These are phyloP conservation scores for Claviceps monticola DNA, from an alignment of 2,329 filamentous ascomycete species.

Conservation along the genomic window DNA sequence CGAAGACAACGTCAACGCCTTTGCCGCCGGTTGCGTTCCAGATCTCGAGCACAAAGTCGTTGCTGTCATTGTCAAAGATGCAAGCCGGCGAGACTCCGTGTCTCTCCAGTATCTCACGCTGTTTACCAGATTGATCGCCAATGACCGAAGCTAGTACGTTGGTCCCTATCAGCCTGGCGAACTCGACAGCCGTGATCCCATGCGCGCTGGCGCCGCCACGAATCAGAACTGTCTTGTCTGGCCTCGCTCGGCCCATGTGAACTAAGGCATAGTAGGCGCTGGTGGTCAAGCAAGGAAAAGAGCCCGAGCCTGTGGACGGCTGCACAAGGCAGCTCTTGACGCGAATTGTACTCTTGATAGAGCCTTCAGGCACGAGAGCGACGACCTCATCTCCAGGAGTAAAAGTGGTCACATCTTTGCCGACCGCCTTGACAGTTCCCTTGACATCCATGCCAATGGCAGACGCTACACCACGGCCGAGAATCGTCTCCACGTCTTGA, in stretches of 20 bases:
- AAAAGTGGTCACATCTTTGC: constrained; percentile 19
- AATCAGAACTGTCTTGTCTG: constrained; percentile 25
- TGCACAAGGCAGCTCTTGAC: constrained; percentile 24
- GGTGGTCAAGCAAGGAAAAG: constrained; percentile 24
- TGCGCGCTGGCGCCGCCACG: constrained; percentile 29
- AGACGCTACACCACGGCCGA: constrained; percentile 18
- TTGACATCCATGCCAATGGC: constrained; percentile 27
- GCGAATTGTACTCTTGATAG: constrained; percentile 21
- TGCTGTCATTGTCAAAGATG: constrained; percentile 25
- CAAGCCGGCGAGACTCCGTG: constrained; percentile 20
- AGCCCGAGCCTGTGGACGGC: constrained; percentile 9
- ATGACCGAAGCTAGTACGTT: constrained; percentile 29
- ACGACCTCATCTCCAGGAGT: constrained; percentile 27
- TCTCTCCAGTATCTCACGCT: constrained; percentile 22
- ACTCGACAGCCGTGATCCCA: constrained; percentile 29
- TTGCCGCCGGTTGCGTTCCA: constrained; percentile 17
- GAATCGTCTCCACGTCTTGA: constrained; percentile 22
- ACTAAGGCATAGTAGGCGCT: constrained; percentile 30
- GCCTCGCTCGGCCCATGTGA: constrained; percentile 15
- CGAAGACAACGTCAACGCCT: constrained; percentile 31
- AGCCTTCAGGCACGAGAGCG: constrained; percentile 23
- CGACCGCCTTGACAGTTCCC: constrained; percentile 23
- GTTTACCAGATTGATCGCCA: constrained; percentile 14
- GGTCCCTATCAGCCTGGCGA: constrained; percentile 24
- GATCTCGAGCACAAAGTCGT: constrained; percentile 20